Percentiles rank a stretch among this genome's conserved stretches.
Conservation (phyloP, 768 basidiomycete species). For the Rhizopogon roseolus region DNA sequence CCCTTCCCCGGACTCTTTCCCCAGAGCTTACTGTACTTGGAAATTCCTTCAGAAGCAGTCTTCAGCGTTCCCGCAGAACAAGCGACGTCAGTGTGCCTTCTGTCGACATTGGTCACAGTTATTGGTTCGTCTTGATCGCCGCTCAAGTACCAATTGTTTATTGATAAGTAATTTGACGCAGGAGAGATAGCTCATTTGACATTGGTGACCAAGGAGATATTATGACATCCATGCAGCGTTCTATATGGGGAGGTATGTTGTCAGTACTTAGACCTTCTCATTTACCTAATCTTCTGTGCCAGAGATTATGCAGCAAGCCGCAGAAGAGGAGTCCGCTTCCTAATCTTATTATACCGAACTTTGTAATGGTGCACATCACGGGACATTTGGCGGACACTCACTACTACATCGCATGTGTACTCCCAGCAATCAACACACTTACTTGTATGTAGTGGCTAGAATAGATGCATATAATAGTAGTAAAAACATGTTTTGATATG, state of each 20-base stretch:
- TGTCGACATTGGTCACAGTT: slow-evolving; percentile 41
- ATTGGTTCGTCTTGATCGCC: slow-evolving; percentile 37
- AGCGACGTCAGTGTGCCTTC: slow-evolving; percentile 62
- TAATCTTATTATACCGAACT: slow-evolving; percentile 6
- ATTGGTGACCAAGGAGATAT: slow-evolving; percentile 30
- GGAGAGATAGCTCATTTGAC: slow-evolving; percentile 10
- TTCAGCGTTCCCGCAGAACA: slow-evolving; percentile 49
- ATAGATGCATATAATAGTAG: slow-evolving; percentile 6
- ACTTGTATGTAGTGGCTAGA: slow-evolving; percentile 11
- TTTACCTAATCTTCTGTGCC: not conserved
- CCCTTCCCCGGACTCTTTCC: slow-evolving; percentile 9
- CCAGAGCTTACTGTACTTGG: slow-evolving; percentile 30
- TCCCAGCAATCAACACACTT: slow-evolving; percentile 10
- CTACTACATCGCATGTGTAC: slow-evolving; percentile 9
- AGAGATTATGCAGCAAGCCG: slow-evolving; percentile 44
- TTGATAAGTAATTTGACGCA: not conserved
- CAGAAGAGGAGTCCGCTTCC: slow-evolving; percentile 34
- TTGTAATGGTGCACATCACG: slow-evolving; percentile 4
- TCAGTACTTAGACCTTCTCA: not conserved
- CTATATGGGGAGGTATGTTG: slow-evolving; percentile 67
- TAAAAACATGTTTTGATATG: not conserved
- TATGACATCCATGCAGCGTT: slow-evolving; percentile 55
- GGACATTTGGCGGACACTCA: slow-evolving; percentile 7
- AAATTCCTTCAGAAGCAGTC: slow-evolving; percentile 32
- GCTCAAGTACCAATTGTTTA: not conserved